Base-by-base conservation (phyloP, 2,329 filamentous ascomycete genomes). In the Ophiosphaerella herpotricha region DNA sequence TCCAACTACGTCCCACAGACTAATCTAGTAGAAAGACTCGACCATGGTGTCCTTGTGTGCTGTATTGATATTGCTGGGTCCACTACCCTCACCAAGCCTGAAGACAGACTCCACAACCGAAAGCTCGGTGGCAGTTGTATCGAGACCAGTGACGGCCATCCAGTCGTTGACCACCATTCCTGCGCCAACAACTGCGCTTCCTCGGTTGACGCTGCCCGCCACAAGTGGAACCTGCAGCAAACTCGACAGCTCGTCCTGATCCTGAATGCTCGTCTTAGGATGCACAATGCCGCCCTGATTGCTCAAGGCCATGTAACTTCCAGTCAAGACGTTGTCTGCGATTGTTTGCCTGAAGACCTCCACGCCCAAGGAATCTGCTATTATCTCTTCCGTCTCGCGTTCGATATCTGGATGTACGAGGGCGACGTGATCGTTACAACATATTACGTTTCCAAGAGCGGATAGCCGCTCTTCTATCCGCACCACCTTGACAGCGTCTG, bases 91-190 rank as follows among this genome's bases (percentile, higher is more conserved):
- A 57, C 92, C 92, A 39, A 99, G 81, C 67, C 91, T 85, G 82
- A 99, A 99, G 58, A 99, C 92, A 66, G 87, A 92, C 82, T 99
- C 94, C 49, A 99, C 85, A 51, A 99, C 94, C 70, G 91, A 96
- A 67, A 99, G 80, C 79, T 99, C 94, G 1, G 94, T 97, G n/a
- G 93, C 92, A 16, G 92, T 97, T 39, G 93, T 96, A 74, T 97
- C 92, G 57, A 96, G 81, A 21, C 92, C 74, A 24, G 91, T 96
- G 26, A 97, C 90, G 26, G 93, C 91, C 77, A 97, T 85, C 92
- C 93, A 97, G 81, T 97, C 93, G 73, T 97, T 96, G 58, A 96
- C 91, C 5, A 96, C 91, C 89, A 96, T 94, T 37, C 91, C 91
- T 1, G 93, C 94, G 49, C 94, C 94, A n/a, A 99, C 92, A 26